A percentile compares a stretch with the other conserved stretches of the same genome.
Evolutionary conservation across 805 yeast genomes (phyloP).

Genomic region (Hanseniaspora nectarophila): DNA sequence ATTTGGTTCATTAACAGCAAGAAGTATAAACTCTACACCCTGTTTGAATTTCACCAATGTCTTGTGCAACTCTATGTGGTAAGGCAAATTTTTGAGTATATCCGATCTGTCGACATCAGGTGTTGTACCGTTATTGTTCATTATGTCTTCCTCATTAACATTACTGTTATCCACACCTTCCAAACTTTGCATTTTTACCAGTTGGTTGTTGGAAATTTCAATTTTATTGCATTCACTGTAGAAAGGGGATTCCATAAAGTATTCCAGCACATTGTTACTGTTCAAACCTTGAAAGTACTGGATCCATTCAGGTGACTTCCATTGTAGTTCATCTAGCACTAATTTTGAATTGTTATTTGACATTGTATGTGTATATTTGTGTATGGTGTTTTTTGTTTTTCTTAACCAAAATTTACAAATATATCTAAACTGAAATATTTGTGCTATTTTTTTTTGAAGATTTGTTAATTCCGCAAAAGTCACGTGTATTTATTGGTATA

Average conservation of each 20-base stretch:
- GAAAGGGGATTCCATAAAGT: conserved; percentile 88
- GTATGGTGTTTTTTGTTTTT: neutral
- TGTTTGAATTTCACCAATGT: conserved; percentile 58
- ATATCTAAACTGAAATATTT: too few species aligned
- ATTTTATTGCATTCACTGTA: conserved; percentile 58
- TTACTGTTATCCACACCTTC: conserved; percentile 12
- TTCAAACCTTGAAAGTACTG: conserved; percentile 69
- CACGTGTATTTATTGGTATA: neutral
- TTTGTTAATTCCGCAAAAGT: too few species aligned
- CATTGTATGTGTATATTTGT: conserved; percentile 46
- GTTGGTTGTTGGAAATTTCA: conserved; percentile 67
- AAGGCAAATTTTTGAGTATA: conserved; percentile 23
- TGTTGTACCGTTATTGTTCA: conserved; percentile 13
- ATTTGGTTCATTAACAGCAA: conserved; percentile 72
- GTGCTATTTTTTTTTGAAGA: too few species aligned
- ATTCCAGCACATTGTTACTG: conserved; percentile 83
- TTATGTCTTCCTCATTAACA: conserved; percentile 2
- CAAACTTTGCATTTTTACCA: conserved; percentile 85
- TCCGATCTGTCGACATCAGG: conserved; percentile 12
- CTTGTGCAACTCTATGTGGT: conserved; percentile 33
- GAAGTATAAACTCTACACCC: conserved; percentile 76
- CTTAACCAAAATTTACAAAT: too few species aligned
- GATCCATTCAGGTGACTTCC: conserved; percentile 97
- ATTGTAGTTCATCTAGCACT: conserved; percentile 84
- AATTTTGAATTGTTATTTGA: conserved; percentile 90